phyloP scores from a whole-genome alignment of 306 rosid species.

The Arachis hypogaea region DNA sequence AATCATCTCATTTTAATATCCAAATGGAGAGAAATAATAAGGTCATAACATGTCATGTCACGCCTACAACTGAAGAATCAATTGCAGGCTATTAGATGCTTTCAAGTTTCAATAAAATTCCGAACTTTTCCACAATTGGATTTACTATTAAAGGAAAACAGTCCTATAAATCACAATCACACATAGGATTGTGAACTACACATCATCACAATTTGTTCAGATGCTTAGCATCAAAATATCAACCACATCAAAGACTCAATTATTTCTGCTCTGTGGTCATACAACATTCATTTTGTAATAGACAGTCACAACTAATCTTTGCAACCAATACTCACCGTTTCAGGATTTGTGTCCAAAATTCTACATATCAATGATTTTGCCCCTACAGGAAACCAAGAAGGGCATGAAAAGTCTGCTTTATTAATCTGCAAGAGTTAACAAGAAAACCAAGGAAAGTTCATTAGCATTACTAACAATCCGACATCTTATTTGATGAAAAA shows the following conservation, averaged over 20 bases:
- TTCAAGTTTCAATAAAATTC: background rate
- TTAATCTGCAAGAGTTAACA: conserved; percentile 58
- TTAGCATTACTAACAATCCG: conserved; percentile 11
- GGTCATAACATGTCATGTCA: conserved; percentile 6
- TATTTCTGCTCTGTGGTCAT: conserved; percentile 27
- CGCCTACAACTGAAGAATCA: background rate
- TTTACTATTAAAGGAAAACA: conserved; percentile 13
- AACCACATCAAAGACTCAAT: conserved; percentile 27
- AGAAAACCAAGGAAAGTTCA: conserved; percentile 3
- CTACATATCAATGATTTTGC: conserved; percentile 69
- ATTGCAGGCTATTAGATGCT: background rate
- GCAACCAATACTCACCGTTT: conserved; percentile 60
- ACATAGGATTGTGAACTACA: conserved; percentile 6
- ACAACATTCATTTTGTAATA: conserved; percentile 20
- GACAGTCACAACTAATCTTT: conserved; percentile 22
- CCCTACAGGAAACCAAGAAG: conserved; percentile 86
- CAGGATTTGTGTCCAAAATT: conserved; percentile 82
- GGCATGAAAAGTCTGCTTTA: conserved; percentile 77
- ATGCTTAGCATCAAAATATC: conserved; percentile 23
- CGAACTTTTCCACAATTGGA: background rate
- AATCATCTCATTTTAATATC: background rate
- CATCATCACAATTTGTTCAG: conserved; percentile 18
- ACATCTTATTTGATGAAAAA: conserved; percentile 17
- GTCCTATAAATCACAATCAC: background rate
- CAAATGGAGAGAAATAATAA: conserved; percentile 24